phyloP scores from a whole-genome alignment of 345 rosid species.

The Anastatica hierochuntica region DNA sequence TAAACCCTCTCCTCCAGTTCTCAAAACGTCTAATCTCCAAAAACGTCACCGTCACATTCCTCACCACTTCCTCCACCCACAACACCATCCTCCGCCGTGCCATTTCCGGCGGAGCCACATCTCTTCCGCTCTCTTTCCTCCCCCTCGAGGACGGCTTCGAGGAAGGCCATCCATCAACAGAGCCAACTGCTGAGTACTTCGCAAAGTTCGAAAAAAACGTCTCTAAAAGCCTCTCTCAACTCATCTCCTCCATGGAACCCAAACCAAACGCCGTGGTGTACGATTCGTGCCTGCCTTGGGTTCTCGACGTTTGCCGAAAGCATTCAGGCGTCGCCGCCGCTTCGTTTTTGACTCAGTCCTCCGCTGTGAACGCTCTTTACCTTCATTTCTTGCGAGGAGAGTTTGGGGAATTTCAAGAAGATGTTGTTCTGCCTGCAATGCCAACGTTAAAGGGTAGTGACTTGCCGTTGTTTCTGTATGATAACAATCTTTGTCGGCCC shows the following conservation, averaged over 20 bases:
- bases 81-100: conserved; percentile 20
- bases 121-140: conserved; percentile 21
- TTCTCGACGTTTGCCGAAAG: conserved; percentile 16
- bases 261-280: conserved; percentile 33
- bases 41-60: conserved; percentile 37
- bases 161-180: conserved; percentile 8
- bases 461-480: conserved; percentile 36
- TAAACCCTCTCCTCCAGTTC: conserved; percentile 51
- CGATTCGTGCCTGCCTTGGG: conserved; percentile 36
- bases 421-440: conserved; percentile 29
- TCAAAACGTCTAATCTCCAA: conserved; percentile 42
- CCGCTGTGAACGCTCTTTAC: conserved; percentile 32
- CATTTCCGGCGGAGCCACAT: conserved; percentile 18
- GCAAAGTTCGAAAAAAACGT: conserved; percentile 11
- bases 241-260: conserved; percentile 26
- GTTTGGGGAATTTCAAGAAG: conserved; percentile 20
- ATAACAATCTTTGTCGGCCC: conserved; percentile 13
- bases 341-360: conserved; percentile 39
- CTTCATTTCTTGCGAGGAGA: conserved; percentile 23
- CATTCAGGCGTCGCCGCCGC: conserved; percentile 28
- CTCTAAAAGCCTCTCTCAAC: conserved; percentile 18
- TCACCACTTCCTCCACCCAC: conserved; percentile 31
- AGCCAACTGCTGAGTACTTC: conserved; percentile 10
- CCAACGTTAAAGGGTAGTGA: conserved; percentile 29
- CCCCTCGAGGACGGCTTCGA: conserved; percentile 27